A percentile compares a stretch with the other conserved stretches of the same genome.
Conservation (phyloP, 768 basidiomycete species). For the Psilocybe azurescens region DNA sequence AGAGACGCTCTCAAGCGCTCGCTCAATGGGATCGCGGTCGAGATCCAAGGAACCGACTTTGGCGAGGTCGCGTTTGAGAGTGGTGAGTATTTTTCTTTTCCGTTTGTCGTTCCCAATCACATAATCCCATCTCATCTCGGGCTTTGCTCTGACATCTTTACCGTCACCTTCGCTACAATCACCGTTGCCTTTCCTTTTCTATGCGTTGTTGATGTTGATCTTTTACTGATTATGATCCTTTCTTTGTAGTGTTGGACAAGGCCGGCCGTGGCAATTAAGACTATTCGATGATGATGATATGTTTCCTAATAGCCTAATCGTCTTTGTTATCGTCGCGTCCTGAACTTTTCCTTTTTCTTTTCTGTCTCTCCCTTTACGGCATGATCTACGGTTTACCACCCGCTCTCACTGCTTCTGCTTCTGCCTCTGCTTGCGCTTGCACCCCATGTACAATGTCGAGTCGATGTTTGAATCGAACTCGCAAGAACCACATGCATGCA, state of each 20-base stretch:
- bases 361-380: not conserved
- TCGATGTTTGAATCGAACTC: too few species aligned
- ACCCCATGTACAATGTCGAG: too few species aligned
- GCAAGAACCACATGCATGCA: too few species aligned
- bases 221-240: not conserved
- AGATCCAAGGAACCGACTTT: constrained; percentile 86
- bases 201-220: constrained; percentile 6
- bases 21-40: constrained; percentile 77
- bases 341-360: not conserved
- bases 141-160: not conserved
- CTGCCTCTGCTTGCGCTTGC: too few species aligned
- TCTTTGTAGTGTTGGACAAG: constrained; percentile 32
- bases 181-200: not conserved
- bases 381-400: too few species aligned
- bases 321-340: not conserved
- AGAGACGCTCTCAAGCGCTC: constrained; percentile 76
- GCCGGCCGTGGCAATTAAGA: constrained; percentile 28
- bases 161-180: not conserved
- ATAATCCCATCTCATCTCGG: not conserved
- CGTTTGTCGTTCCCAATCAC: not conserved
- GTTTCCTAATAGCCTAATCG: not conserved
- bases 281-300: not conserved
- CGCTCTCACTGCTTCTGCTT: too few species aligned
- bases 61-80: constrained; percentile 73
- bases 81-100: constrained; percentile 51